Conservation (phyloP, 2,329 filamentous ascomycete species). For the Fusarium cicatricum region DNA sequence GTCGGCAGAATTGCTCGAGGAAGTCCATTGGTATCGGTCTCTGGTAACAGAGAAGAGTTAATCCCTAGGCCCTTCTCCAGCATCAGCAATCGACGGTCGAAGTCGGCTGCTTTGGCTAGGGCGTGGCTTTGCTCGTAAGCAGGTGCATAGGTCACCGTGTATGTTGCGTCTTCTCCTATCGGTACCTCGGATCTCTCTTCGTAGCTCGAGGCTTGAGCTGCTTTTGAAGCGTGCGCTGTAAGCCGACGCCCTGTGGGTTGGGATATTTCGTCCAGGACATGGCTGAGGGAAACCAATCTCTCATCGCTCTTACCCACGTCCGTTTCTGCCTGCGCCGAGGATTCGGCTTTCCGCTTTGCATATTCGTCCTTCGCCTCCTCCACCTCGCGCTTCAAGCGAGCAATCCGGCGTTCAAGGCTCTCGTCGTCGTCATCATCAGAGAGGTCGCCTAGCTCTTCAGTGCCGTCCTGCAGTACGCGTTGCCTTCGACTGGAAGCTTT, state of each 20-base stretch:
- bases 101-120: conserved; percentile 83
- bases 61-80: conserved; percentile 86
- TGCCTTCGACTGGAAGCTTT: conserved; percentile 74
- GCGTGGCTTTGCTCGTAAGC: conserved; percentile 74
- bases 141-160: conserved; percentile 71
- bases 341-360: conserved; percentile 60
- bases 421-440: conserved; percentile 80
- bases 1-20: conserved; percentile 81
- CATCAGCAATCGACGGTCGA: conserved; percentile 80
- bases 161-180: conserved; percentile 55
- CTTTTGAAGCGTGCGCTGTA: conserved; percentile 18
- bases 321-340: conserved; percentile 55
- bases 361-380: conserved; percentile 75
- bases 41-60: conserved; percentile 72
- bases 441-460: conserved; percentile 74
- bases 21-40: conserved; percentile 63
- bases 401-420: conserved; percentile 78
- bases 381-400: conserved; percentile 82
- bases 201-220: conserved; percentile 9
- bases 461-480: conserved; percentile 68
- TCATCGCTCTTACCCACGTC: conserved; percentile 52
- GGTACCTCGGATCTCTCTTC: conserved; percentile 33
- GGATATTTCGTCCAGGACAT: conserved; percentile 73
- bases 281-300: conserved; percentile 71
- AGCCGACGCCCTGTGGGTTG: conserved; percentile 38